Percentiles rank a stretch among this genome's conserved stretches.
phyloP scores from a whole-genome alignment of 495 filamentous ascomycete genomes.

The Penicillium malachiteum region DNA sequence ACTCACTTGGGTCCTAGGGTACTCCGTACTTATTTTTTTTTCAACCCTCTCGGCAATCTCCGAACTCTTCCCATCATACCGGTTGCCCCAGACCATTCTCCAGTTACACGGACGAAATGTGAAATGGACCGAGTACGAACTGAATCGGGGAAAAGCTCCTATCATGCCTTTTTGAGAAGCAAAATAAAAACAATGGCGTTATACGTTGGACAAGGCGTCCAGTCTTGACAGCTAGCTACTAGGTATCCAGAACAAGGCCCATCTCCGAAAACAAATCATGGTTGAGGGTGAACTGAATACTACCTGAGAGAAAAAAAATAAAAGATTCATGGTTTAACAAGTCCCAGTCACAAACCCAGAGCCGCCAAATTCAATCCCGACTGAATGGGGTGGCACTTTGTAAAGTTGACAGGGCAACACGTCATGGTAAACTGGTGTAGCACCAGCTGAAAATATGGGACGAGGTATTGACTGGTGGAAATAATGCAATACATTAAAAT shows the following conservation, averaged over 20 bases:
- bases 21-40: not conserved
- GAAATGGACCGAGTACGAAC: slow-evolving; percentile 24
- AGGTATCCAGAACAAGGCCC: not conserved
- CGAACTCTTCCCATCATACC: slow-evolving; percentile 11
- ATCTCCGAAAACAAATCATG: slow-evolving; percentile 5
- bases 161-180: slow-evolving; percentile 9
- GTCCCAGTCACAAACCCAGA: not conserved
- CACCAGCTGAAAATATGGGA: not conserved
- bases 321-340: slow-evolving; percentile 11
- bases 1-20: not conserved
- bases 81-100: slow-evolving; percentile 2
- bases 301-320: slow-evolving; percentile 2
- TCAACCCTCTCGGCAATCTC: slow-evolving; percentile 20
- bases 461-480: too few species aligned
- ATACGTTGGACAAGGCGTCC: slow-evolving; percentile 25
- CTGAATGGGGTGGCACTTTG: not conserved
- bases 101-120: slow-evolving; percentile 23
- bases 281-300: not conserved
- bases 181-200: slow-evolving; percentile 3
- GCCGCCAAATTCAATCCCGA: not conserved
- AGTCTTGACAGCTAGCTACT: not conserved
- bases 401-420: not conserved
- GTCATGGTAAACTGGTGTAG: not conserved
- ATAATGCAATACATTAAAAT: not conserved
- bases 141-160: slow-evolving; percentile 20